Evolutionary conservation across 2,329 filamentous ascomycete species (phyloP).

Genomic region (Ophiosphaerella narmari): DNA sequence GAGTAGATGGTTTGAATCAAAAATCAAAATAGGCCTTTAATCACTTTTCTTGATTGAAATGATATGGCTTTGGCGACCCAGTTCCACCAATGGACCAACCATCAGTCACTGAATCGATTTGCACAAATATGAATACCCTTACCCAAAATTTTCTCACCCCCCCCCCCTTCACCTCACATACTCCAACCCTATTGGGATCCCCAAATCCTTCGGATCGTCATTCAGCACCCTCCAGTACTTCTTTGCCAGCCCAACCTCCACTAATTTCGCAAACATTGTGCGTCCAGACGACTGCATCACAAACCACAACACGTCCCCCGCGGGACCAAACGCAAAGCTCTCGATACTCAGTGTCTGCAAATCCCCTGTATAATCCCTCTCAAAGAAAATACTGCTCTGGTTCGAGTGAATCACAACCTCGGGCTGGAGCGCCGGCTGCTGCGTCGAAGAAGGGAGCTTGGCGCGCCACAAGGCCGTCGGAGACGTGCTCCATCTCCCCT

Average conservation of each 20-base stretch:
- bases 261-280: slow-evolving; percentile 14
- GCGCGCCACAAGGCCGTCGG: slow-evolving; percentile 8
- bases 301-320: slow-evolving; percentile 10
- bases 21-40: too few relatives aligned
- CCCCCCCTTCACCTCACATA: not conserved
- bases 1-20: slow-evolving; percentile 11
- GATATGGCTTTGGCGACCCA: too few relatives aligned
- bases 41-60: too few relatives aligned
- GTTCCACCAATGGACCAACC: too few relatives aligned
- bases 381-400: slow-evolving; percentile 12
- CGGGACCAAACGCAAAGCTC: slow-evolving; percentile 9
- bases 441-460: not conserved
- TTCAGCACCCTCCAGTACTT: slow-evolving; percentile 12
- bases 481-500: slow-evolving; percentile 8
- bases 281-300: slow-evolving; percentile 8
- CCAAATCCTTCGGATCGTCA: slow-evolving; percentile 5
- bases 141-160: not conserved
- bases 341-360: slow-evolving; percentile 9
- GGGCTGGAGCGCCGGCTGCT: not conserved
- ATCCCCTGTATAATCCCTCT: slow-evolving; percentile 11
- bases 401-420: slow-evolving; percentile 9
- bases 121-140: too few relatives aligned
- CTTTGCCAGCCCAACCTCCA: slow-evolving; percentile 8
- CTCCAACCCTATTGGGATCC: slow-evolving; percentile 16
- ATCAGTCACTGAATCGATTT: too few relatives aligned